These are phyloP conservation scores for Trametes sp. DNA, from an alignment of 1,284 basidiomycete species.

Conservation along the genomic window DNA sequence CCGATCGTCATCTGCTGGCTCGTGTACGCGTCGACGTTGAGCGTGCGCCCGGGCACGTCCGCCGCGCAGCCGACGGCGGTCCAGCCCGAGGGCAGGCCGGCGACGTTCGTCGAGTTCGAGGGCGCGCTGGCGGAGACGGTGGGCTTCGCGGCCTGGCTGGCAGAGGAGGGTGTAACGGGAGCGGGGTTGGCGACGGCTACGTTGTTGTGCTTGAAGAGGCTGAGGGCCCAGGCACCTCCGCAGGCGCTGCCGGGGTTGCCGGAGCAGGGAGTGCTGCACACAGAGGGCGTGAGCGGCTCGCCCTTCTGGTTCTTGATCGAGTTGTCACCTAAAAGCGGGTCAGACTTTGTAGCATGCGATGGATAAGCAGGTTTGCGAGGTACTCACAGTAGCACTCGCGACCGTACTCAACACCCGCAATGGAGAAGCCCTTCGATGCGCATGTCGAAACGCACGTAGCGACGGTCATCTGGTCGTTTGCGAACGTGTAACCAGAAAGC, in stretches of 20 bases:
- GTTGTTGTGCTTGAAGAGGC: slow-evolving; percentile 25
- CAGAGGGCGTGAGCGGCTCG: slow-evolving; percentile 13
- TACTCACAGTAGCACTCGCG: slow-evolving; percentile 38
- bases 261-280: slow-evolving; percentile 32
- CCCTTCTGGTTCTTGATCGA: slow-evolving; percentile 30
- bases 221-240: slow-evolving; percentile 35
- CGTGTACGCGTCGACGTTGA: slow-evolving; percentile 35
- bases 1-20: slow-evolving; percentile 33
- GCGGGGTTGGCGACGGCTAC: slow-evolving; percentile 5
- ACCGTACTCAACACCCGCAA: slow-evolving; percentile 38
- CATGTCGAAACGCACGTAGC: slow-evolving; percentile 28
- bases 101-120: slow-evolving; percentile 26
- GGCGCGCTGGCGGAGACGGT: slow-evolving; percentile 20
- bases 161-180: slow-evolving; percentile 2
- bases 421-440: slow-evolving; percentile 30
- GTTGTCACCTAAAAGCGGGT: slow-evolving; percentile 27
- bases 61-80: slow-evolving; percentile 28
- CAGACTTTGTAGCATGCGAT: too few relatives aligned
- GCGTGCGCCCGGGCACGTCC: slow-evolving; percentile 31
- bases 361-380: too few relatives aligned
- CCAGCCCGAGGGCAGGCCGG: slow-evolving; percentile 28
- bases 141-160: slow-evolving; percentile 6
- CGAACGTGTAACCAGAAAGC: slow-evolving; percentile 27
- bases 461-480: slow-evolving; percentile 26
- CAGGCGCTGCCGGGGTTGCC: slow-evolving; percentile 26